These are phyloP conservation scores for Brachypodium distachyon DNA, from an alignment of 202 grass and related monocot genomes.

Conservation along the genomic window DNA sequence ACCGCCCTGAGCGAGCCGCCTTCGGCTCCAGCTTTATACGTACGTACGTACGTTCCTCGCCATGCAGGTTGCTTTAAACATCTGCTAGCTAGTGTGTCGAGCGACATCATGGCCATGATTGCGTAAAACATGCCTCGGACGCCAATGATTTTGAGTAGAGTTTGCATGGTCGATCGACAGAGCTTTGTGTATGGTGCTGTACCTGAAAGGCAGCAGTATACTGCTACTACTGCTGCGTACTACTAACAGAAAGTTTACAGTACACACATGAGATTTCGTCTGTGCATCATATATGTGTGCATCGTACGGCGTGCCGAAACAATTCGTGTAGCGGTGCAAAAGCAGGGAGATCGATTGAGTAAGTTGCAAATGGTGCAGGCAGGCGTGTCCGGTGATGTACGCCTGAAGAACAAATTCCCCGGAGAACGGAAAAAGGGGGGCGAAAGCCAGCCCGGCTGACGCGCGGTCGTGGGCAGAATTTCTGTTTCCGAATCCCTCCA, in stretches of 20 bases:
- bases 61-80: constrained; percentile 21
- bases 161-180: not conserved
- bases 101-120: constrained; percentile 36
- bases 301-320: no score
- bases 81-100: not conserved
- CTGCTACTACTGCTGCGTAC: not conserved
- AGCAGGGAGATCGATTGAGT: no score
- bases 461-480: not conserved
- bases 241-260: no score
- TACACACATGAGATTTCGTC: no score
- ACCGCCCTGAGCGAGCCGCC: not conserved
- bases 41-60: constrained; percentile 11
- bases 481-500: not conserved
- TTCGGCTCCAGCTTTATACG: constrained; percentile 30
- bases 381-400: no score
- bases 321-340: no score
- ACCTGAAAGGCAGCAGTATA: not conserved
- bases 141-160: constrained; percentile 24
- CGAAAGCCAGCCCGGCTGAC: not conserved
- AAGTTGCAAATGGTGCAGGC: no score
- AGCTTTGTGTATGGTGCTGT: constrained; percentile 16
- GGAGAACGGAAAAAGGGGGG: not conserved
- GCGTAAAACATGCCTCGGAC: constrained; percentile 25
- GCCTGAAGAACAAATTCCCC: not conserved
- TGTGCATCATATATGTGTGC: no score